Conservation (phyloP, 164 flowering plant species). For the Kalanchoe fedtschenkoi region DNA sequence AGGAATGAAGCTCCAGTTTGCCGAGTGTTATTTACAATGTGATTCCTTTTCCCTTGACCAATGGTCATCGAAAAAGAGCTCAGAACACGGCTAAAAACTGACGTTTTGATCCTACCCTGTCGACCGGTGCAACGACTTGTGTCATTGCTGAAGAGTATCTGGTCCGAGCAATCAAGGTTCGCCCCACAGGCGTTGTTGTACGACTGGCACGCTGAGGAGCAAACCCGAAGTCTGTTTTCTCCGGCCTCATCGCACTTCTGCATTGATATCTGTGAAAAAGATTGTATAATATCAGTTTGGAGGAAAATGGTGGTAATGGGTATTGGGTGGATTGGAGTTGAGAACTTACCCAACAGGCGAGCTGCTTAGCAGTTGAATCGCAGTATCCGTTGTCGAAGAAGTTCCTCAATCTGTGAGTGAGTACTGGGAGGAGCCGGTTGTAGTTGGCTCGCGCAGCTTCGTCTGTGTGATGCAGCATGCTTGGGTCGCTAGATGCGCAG, state of each 20-base stretch:
- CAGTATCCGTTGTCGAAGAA: slow-evolving; percentile 64
- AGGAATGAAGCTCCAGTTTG: no score
- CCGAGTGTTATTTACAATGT: no score
- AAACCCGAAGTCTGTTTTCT: slow-evolving; percentile 88
- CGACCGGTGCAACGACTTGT: slow-evolving; percentile 86
- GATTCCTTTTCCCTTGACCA: no score
- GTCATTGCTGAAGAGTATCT: slow-evolving; percentile 78
- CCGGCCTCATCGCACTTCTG: slow-evolving; percentile 91
- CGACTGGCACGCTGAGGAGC: slow-evolving; percentile 85
- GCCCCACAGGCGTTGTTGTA: slow-evolving; percentile 94
- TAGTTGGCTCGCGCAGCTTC: slow-evolving; percentile 93
- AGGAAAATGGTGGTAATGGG: not conserved
- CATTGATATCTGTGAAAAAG: slow-evolving; percentile 98
- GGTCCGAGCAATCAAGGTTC: slow-evolving; percentile 90
- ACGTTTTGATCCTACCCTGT: slow-evolving; percentile 51
- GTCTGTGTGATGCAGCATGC: slow-evolving; percentile 86
- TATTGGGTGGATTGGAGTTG: no score
- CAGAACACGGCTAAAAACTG: no score
- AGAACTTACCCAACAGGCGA: slow-evolving; percentile 98
- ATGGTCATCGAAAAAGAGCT: no score
- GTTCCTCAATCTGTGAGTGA: slow-evolving; percentile 58
- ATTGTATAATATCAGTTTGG: no score
- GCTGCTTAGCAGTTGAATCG: slow-evolving; percentile 78
- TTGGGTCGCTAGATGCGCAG: slow-evolving; percentile 89
- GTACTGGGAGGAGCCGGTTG: slow-evolving; percentile 75